A percentile compares a stretch with the other conserved stretches of the same genome.
Conservation (phyloP, 2,329 filamentous ascomycete species). For the Penicillium brasilianum region DNA sequence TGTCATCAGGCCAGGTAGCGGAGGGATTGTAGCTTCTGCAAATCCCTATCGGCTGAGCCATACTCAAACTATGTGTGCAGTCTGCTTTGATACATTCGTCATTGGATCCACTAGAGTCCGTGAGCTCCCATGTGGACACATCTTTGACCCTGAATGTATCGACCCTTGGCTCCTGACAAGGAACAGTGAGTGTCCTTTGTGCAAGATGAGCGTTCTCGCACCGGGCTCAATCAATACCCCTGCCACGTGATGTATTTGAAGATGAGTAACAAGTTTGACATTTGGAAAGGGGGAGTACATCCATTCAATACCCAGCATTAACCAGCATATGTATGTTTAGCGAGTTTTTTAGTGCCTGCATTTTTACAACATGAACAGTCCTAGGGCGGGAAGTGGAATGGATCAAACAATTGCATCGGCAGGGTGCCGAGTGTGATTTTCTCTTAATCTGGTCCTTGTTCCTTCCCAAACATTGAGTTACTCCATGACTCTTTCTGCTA, state of each 20-base stretch:
- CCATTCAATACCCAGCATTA: conserved; percentile 1
- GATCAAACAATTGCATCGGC: background rate
- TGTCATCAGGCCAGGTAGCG: conserved; percentile 14
- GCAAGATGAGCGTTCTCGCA: conserved; percentile 82
- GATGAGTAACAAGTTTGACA: background rate
- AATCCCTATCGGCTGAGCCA: conserved; percentile 48
- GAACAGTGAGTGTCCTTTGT: conserved; percentile 88
- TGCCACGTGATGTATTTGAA: conserved; percentile 56
- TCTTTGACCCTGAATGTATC: conserved; percentile 91
- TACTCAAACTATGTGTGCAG: conserved; percentile 83
- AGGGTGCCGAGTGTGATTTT: too few relatives aligned
- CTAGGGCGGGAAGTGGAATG: background rate
- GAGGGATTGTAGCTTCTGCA: conserved; percentile 5
- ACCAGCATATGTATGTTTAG: background rate
- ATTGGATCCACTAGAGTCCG: conserved; percentile 73
- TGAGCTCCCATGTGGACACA: conserved; percentile 86
- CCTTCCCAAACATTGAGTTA: background rate
- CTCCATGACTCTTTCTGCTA: background rate
- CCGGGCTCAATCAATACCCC: conserved; percentile 65
- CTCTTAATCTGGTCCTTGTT: too few relatives aligned
- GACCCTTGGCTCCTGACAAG: conserved; percentile 79
- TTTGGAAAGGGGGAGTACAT: background rate
- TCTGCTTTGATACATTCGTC: conserved; percentile 83
- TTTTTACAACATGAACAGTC: background rate
- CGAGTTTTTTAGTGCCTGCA: background rate